Evolutionary conservation across 495 filamentous ascomycete genomes (phyloP).

Genomic region (Melanomma pulvis-pyrius): DNA sequence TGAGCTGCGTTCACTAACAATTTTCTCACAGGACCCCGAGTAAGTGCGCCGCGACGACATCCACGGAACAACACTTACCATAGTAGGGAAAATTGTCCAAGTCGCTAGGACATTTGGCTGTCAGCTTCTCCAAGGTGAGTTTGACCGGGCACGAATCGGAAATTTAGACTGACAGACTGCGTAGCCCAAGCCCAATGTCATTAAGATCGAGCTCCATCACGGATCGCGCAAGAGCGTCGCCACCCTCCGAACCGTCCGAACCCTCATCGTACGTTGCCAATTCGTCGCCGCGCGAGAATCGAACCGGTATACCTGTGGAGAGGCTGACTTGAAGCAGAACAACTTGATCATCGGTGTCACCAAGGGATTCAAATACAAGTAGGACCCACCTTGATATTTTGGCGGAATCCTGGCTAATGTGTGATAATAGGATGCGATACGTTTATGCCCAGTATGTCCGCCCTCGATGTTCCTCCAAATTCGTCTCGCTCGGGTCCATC

Average conservation of each 20-base stretch:
- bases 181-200: constrained; percentile 73
- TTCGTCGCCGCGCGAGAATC: not conserved
- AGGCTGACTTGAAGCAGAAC: constrained; percentile 51
- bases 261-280: constrained; percentile 66
- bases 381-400: not conserved
- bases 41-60: constrained; percentile 20
- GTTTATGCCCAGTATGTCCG: constrained; percentile 80
- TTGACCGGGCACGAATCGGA: not conserved
- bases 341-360: constrained; percentile 98
- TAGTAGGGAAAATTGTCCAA: constrained; percentile 82
- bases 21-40: constrained; percentile 27
- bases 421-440: constrained; percentile 85
- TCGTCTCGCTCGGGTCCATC: not conserved
- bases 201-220: constrained; percentile 97
- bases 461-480: not conserved
- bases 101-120: constrained; percentile 91
- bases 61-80: constrained; percentile 2
- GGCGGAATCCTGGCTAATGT: constrained; percentile 6
- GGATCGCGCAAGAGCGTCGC: constrained; percentile 96
- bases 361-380: constrained; percentile 91
- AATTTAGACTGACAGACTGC: constrained; percentile 63
- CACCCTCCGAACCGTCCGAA: constrained; percentile 95
- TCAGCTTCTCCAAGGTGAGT: constrained; percentile 70
- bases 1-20: constrained; percentile 15
- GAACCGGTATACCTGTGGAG: not conserved